Evolutionary conservation across 305 asterid genomes (phyloP).

Genomic region (Nicotiana rustica): DNA sequence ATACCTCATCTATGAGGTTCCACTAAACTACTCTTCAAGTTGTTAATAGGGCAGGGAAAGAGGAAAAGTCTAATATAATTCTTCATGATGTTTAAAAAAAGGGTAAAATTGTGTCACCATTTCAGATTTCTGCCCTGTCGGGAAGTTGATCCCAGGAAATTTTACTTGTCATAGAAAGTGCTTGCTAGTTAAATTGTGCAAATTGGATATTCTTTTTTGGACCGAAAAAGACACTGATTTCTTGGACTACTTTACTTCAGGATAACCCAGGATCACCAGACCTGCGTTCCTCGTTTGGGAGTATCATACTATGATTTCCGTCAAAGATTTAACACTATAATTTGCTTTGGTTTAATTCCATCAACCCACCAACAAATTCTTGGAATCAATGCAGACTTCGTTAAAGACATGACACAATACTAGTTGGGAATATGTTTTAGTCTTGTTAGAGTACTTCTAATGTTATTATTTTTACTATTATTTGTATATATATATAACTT

Average conservation of each 20-base stretch:
- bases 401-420: too few relatives aligned
- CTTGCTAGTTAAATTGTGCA: neutral
- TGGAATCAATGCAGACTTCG: too few relatives aligned
- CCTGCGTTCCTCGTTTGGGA: neutral
- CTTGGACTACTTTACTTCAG: neutral
- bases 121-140: neutral
- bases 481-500: too few relatives aligned
- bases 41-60: neutral
- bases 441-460: too few relatives aligned
- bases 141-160: slow-evolving; percentile 1
- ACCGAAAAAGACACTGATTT: neutral
- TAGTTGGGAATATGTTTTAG: too few relatives aligned
- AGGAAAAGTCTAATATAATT: neutral
- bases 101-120: neutral
- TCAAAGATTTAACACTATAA: neutral
- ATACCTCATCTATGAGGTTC: neutral
- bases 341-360: neutral
- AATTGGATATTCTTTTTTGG: neutral
- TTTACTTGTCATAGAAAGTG: neutral
- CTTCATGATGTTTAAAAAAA: neutral
- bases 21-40: neutral
- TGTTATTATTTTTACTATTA: too few relatives aligned
- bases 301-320: neutral
- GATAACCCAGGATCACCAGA: neutral
- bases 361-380: too few relatives aligned